phyloP scores from a whole-genome alignment of 768 basidiomycete species.

The Pholiota conissans region DNA sequence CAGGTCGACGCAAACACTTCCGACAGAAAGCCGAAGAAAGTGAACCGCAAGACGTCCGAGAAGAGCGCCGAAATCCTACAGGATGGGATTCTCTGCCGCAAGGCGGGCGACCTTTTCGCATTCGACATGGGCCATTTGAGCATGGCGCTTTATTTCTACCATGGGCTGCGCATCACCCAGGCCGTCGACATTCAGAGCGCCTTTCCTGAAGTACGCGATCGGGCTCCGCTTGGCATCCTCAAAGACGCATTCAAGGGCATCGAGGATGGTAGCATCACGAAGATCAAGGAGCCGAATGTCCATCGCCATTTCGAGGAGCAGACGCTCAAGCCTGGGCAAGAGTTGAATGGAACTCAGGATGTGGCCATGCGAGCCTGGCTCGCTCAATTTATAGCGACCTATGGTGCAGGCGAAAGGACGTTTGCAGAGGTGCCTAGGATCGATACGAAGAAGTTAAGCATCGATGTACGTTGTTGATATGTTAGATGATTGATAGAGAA shows the following conservation, averaged over 20 bases:
- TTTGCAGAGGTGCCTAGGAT: slow-evolving; percentile 45
- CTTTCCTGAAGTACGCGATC: slow-evolving; percentile 33
- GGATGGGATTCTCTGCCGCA: slow-evolving; percentile 44
- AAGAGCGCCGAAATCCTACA: slow-evolving; percentile 30
- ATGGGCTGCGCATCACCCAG: slow-evolving; percentile 41
- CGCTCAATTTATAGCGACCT: slow-evolving; percentile 43
- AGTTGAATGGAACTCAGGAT: no score
- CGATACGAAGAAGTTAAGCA: slow-evolving; percentile 38
- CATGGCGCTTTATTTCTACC: slow-evolving; percentile 45
- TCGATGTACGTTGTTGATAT: slow-evolving; percentile 30
- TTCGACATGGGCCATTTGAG: slow-evolving; percentile 56
- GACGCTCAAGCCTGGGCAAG: slow-evolving; percentile 35
- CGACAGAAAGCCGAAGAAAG: slow-evolving; percentile 6
- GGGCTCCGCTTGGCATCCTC: slow-evolving; percentile 43
- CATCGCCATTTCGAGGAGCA: slow-evolving; percentile 34
- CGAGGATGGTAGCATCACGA: slow-evolving; percentile 8
- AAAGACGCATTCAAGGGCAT: slow-evolving; percentile 37
- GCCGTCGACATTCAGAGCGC: slow-evolving; percentile 62
- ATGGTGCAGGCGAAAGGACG: slow-evolving; percentile 39
- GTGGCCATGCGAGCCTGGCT: slow-evolving; percentile 50
- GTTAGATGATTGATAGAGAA: not conserved
- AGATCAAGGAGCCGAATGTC: slow-evolving; percentile 38
- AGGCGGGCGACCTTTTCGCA: slow-evolving; percentile 43
- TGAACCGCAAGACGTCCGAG: slow-evolving; percentile 13
- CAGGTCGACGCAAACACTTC: slow-evolving; percentile 14